A percentile compares a stretch with the other conserved stretches of the same genome.
These are phyloP conservation scores for Saccharomycopsis sp. DNA, from an alignment of 805 yeast genomes.

Conservation along the genomic window DNA sequence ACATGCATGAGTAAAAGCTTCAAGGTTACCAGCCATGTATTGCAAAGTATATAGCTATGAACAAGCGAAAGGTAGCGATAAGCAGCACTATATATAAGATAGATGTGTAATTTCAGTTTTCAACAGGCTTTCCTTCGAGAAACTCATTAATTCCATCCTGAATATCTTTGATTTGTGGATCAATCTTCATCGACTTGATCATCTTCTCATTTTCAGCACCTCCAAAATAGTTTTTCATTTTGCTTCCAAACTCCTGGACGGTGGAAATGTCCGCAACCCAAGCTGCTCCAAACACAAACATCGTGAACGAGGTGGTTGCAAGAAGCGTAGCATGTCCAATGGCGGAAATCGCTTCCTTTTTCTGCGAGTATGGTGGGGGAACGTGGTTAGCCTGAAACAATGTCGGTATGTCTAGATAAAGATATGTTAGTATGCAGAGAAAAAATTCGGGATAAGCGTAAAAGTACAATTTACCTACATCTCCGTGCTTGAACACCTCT, in stretches of 20 bases:
- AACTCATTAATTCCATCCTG: conserved; percentile 49
- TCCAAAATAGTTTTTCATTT: conserved; percentile 58
- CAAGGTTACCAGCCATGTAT: too few species aligned
- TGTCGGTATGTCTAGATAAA: conserved; percentile 46
- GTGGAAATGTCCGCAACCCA: conserved; percentile 74
- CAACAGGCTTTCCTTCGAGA: conserved; percentile 32
- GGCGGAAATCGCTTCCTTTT: conserved; percentile 79
- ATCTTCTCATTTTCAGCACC: conserved; percentile 55
- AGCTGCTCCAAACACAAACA: conserved; percentile 66
- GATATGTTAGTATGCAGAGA: background rate
- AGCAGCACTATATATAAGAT: too few species aligned
- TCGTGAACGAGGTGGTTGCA: conserved; percentile 64
- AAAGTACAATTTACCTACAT: conserved; percentile 33
- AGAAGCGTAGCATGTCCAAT: conserved; percentile 74
- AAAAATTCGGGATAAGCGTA: background rate
- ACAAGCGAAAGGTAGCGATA: too few species aligned
- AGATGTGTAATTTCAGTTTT: too few species aligned
- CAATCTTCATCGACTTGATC: conserved; percentile 40
- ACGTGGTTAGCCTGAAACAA: conserved; percentile 79
- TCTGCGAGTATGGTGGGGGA: conserved; percentile 77
- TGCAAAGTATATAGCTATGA: too few species aligned
- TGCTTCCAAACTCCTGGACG: conserved; percentile 63
- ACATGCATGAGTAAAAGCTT: too few species aligned
- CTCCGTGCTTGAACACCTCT: conserved; percentile 67
- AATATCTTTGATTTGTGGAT: conserved; percentile 51